A percentile compares a stretch with the other conserved stretches of the same genome.
These are phyloP conservation scores for Pythium monospermum DNA, from an alignment of 352 stramenopile species.

Conservation along the genomic window DNA sequence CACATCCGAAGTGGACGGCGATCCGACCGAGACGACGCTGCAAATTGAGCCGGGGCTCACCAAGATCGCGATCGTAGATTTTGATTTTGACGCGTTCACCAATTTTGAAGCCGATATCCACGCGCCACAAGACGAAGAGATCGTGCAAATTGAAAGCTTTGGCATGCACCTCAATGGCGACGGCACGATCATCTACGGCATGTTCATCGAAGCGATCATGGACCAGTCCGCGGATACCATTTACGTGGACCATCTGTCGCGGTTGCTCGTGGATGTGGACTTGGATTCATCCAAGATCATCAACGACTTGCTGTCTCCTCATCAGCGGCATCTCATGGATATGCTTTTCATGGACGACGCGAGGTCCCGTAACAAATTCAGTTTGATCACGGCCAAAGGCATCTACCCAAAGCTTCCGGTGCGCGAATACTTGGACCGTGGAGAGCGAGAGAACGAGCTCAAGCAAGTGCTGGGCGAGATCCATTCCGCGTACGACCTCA, in stretches of 20 bases:
- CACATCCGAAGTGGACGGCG: slow-evolving; percentile 89
- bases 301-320: slow-evolving; percentile 92
- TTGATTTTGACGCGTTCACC: slow-evolving; percentile 96
- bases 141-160: slow-evolving; percentile 98
- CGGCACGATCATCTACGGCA: slow-evolving; percentile 82
- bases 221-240: slow-evolving; percentile 95
- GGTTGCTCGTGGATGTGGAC: slow-evolving; percentile 94
- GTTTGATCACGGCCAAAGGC: slow-evolving; percentile 95
- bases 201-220: slow-evolving; percentile 95
- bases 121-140: slow-evolving; percentile 87
- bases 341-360: slow-evolving; percentile 96
- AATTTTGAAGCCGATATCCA: slow-evolving; percentile 99
- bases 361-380: slow-evolving; percentile 94
- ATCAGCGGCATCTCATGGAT: slow-evolving; percentile 92
- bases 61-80: slow-evolving; percentile 96
- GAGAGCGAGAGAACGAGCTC: slow-evolving; percentile 96
- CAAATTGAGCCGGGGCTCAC: slow-evolving; percentile 88
- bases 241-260: slow-evolving; percentile 94
- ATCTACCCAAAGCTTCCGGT: slow-evolving; percentile 94
- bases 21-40: slow-evolving; percentile 80
- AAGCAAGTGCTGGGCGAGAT: slow-evolving; percentile 95
- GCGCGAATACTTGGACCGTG: slow-evolving; percentile 95
- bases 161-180: slow-evolving; percentile 84
- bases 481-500: slow-evolving; percentile 94
- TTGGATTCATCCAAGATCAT: slow-evolving; percentile 95